Base-by-base conservation (phyloP, 2,329 filamentous ascomycete species). In the Colletotrichum scovillei region DNA sequence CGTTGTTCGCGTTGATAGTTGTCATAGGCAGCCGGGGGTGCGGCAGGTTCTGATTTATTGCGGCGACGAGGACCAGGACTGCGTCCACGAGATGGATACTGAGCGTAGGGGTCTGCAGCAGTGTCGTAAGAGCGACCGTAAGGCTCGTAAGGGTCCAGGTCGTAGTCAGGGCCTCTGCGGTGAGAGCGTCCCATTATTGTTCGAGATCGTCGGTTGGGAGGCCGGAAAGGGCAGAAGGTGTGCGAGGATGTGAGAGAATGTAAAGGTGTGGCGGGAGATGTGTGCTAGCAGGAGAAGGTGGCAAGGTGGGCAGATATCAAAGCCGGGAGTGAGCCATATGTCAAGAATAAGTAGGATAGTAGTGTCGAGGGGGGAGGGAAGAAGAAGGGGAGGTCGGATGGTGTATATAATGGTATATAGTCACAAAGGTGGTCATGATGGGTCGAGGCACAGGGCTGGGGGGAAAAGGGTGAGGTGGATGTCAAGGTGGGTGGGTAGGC, bases 41-140 rank as follows among this genome's bases (percentile, higher is more conserved):
- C 59, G 30, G 66, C 66, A 9, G 70, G 55, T 46, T 73, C 70
- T 28, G 70, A 69, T 52, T 46, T 69, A 26, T 69, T 57, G 53
- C 66, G 70, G 49, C 55, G 70, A 24, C 70, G 70, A 24, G 42
- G 60, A n/a, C 59, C 70, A n/a, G 53, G 66, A 22, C 70, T 73
- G 32, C 70, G 70, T 24, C 70, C 66, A 11, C 70, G 67, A 32
- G 66, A 30, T 32, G 66, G 66, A 16, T 57, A 56, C 38, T 22
- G 49, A 30, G 38, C 65, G 28, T 68, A 68, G 4, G 38, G 42
- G 24, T 42, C 65, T 4, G 53, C 30, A 32, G 58, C 56, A 62
- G 64, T 46, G 22, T 53, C 24, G 42, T 70, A 67, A 64, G 46
- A 30, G 32, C 57, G 64, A 19, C 35, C 53, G 14, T 55, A 60